phyloP scores from a whole-genome alignment of 2,329 filamentous ascomycete species.

The Talaromyces sp. region DNA sequence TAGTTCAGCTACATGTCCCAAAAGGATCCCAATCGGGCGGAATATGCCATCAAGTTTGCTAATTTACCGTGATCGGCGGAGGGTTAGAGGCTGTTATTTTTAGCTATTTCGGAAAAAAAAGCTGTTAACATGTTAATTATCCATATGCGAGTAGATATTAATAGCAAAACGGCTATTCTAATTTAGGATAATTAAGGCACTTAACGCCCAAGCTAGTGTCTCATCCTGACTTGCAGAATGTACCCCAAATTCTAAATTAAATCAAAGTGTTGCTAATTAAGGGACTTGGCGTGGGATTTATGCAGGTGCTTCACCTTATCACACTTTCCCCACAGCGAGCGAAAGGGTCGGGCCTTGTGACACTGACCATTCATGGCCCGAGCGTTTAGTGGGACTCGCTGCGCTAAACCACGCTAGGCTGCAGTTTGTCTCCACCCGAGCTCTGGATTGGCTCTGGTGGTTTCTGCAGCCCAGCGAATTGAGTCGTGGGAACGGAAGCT shows the following conservation, averaged over 20 bases:
- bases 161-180: background rate
- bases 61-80: background rate
- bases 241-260: background rate
- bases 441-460: background rate
- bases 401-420: background rate
- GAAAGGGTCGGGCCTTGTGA: constrained; percentile 9
- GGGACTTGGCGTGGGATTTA: background rate
- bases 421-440: background rate
- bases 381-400: constrained; percentile 4
- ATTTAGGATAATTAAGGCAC: background rate
- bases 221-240: background rate
- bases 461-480: background rate
- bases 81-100: background rate
- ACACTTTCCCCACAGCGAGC: constrained; percentile 4
- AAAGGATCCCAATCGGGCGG: background rate
- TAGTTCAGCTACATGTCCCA: background rate
- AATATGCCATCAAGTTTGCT: background rate
- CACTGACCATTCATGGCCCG: background rate
- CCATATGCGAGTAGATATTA: background rate
- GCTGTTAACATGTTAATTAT: background rate
- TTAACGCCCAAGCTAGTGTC: background rate
- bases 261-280: constrained; percentile 6
- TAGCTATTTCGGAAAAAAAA: background rate
- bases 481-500: background rate
- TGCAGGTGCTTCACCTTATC: constrained; percentile 5